Conservation (phyloP, 257 asterid genomes). For the Buddleja alternifolia region DNA sequence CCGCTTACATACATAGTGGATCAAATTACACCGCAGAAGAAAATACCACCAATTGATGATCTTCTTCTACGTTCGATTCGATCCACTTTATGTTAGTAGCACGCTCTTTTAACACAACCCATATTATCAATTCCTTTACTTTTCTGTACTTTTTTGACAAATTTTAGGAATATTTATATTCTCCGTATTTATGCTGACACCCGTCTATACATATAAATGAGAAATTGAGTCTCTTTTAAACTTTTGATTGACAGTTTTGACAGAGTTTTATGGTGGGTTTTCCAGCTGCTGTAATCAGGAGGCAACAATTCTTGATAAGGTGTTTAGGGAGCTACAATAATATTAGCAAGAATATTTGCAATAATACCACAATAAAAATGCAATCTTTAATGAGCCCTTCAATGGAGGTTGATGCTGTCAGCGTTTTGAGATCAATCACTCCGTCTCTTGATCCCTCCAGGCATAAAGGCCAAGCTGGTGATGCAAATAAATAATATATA, state of each 20-base stretch:
- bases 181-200: background rate
- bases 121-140: background rate
- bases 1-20: no score
- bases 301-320: constrained; percentile 77
- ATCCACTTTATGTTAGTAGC: constrained; percentile 13
- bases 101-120: background rate
- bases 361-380: constrained; percentile 48
- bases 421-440: constrained; percentile 75
- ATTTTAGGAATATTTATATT: background rate
- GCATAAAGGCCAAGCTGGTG: constrained; percentile 99
- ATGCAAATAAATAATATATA: constrained; percentile 3
- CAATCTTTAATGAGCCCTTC: constrained; percentile 54
- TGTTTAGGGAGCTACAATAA: constrained; percentile 57
- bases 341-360: constrained; percentile 32
- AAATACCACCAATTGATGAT: background rate
- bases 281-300: constrained; percentile 54
- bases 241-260: constrained; percentile 22
- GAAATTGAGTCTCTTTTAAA: background rate
- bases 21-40: constrained; percentile 4
- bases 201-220: background rate
- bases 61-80: constrained; percentile 21
- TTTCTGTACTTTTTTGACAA: background rate
- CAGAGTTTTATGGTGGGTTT: constrained; percentile 61
- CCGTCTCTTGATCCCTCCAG: constrained; percentile 72
- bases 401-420: constrained; percentile 67